Conservation (phyloP, 208 protist genomes). For the Trypanosoma rangeli region DNA sequence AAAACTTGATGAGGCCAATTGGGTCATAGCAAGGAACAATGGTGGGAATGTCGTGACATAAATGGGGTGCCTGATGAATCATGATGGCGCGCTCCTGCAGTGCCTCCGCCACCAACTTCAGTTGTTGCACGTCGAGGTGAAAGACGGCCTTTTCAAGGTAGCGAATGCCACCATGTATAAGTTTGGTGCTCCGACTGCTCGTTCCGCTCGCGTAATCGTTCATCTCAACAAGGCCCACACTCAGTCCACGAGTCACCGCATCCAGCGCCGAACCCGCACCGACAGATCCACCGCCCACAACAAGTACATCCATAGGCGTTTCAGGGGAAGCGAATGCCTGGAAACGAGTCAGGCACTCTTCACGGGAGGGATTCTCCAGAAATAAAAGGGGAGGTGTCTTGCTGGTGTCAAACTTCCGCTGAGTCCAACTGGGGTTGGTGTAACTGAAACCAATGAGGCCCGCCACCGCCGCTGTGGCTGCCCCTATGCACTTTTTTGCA, state of each 20-base stretch:
- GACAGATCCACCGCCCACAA: constrained; percentile 96
- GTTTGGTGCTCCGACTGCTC: constrained; percentile 94
- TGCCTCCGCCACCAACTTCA: constrained; percentile 91
- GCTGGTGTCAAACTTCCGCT: constrained; percentile 54
- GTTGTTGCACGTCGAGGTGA: constrained; percentile 79
- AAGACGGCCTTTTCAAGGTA: constrained; percentile 94
- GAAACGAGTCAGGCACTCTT: constrained; percentile 55
- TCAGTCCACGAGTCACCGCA: constrained; percentile 90
- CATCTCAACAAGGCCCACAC: constrained; percentile 93
- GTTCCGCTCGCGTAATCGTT: constrained; percentile 96
- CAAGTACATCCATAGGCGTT: constrained; percentile 90
- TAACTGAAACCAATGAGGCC: constrained; percentile 71
- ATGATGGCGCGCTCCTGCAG: constrained; percentile 93
- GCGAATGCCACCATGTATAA: constrained; percentile 97
- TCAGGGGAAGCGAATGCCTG: constrained; percentile 41
- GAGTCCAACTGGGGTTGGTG: constrained; percentile 80
- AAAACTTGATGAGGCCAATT: constrained; percentile 84
- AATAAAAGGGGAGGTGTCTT: constrained; percentile 45
- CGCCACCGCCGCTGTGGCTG: constrained; percentile 40
- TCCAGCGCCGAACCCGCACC: constrained; percentile 94
- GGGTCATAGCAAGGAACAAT: constrained; percentile 92
- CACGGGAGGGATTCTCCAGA: constrained; percentile 47
- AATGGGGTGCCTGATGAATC: constrained; percentile 93
- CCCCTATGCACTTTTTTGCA: constrained; percentile 46
- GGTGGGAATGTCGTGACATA: constrained; percentile 90